A percentile compares a stretch with the other conserved stretches of the same genome.
phyloP scores from a whole-genome alignment of 192 early-diverging fungal species.

The Rhizoclosmatium sp. region DNA sequence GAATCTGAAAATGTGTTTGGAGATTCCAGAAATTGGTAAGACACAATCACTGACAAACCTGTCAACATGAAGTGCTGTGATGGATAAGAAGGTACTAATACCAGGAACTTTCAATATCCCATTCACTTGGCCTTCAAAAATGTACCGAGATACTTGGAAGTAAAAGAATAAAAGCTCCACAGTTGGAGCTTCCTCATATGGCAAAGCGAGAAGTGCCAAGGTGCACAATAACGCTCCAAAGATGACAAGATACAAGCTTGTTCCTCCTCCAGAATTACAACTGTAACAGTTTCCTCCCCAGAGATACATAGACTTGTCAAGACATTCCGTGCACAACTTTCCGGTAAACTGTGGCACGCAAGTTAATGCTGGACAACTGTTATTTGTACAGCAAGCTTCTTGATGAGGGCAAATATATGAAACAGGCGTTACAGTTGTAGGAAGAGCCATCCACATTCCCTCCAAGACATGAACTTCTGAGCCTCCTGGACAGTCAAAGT shows the following conservation, averaged over 20 bases:
- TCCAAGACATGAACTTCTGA: not conserved
- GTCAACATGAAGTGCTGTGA: slow-evolving; percentile 18
- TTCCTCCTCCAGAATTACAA: not conserved
- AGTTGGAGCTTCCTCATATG: slow-evolving; percentile 21
- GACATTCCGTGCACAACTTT: slow-evolving; percentile 29
- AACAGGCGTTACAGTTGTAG: not conserved
- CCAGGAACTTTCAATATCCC: not conserved
- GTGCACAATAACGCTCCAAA: slow-evolving; percentile 14
- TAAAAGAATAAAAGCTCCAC: slow-evolving; percentile 37
- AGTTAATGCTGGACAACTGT: slow-evolving; percentile 1
- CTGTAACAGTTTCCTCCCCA: slow-evolving; percentile 21
- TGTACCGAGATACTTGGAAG: slow-evolving; percentile 28
- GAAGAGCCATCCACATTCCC: slow-evolving; percentile 18
- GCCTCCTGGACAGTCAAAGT: slow-evolving; percentile 22
- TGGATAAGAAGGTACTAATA: slow-evolving; percentile 19
- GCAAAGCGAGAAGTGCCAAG: slow-evolving; percentile 2
- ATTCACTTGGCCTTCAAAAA: slow-evolving; percentile 2
- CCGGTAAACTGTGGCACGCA: slow-evolving; percentile 17
- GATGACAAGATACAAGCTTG: slow-evolving; percentile 8
- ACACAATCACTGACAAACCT: slow-evolving; percentile 30
- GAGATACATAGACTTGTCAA: not conserved
- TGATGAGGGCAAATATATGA: slow-evolving; percentile 24
- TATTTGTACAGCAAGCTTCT: slow-evolving; percentile 22
- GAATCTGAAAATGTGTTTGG: slow-evolving; percentile 31
- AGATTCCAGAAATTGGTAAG: slow-evolving; percentile 6